These are phyloP conservation scores for Dittrichia graveolens DNA, from an alignment of 129 eudicot species.

Conservation along the genomic window DNA sequence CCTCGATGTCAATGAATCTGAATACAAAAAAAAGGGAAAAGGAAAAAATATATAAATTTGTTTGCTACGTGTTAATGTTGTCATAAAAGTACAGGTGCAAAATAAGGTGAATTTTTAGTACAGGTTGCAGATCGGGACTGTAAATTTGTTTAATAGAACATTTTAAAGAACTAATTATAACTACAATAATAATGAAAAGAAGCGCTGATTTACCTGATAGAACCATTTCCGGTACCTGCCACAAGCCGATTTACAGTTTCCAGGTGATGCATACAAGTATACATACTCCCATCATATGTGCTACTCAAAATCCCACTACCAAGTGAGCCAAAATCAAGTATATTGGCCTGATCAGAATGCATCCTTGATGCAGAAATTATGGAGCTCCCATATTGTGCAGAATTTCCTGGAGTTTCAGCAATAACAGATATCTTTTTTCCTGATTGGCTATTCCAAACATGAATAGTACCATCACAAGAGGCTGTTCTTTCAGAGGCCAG, in stretches of 20 bases:
- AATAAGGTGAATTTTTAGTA: not conserved
- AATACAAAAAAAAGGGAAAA: conserved; percentile 11
- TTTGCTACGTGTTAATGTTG: conserved; percentile 3
- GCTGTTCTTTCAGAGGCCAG: conserved; percentile 71
- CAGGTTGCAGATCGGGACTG: not conserved
- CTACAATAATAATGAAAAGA: not conserved
- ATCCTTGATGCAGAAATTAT: conserved; percentile 47
- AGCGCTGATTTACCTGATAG: conserved; percentile 67
- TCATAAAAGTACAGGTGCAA: not conserved
- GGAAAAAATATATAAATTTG: not conserved
- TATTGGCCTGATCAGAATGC: conserved; percentile 67
- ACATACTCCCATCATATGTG: conserved; percentile 79
- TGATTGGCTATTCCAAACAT: conserved; percentile 85
- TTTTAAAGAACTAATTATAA: not conserved
- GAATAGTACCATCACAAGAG: conserved; percentile 98
- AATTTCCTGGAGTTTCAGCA: conserved; percentile 59
- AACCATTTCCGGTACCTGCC: conserved; percentile 91
- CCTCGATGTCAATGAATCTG: conserved; percentile 82
- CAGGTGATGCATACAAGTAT: conserved; percentile 88
- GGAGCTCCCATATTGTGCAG: conserved; percentile 43
- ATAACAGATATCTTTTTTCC: conserved; percentile 74
- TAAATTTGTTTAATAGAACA: too few relatives aligned
- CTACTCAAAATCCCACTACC: conserved; percentile 72
- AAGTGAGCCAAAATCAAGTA: conserved; percentile 75
- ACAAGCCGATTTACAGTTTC: conserved; percentile 60